Percentiles rank a stretch among this genome's conserved stretches.
These are phyloP conservation scores for Wickerhamiella pararugosa DNA, from an alignment of 1,139 yeast genomes.

Conservation along the genomic window DNA sequence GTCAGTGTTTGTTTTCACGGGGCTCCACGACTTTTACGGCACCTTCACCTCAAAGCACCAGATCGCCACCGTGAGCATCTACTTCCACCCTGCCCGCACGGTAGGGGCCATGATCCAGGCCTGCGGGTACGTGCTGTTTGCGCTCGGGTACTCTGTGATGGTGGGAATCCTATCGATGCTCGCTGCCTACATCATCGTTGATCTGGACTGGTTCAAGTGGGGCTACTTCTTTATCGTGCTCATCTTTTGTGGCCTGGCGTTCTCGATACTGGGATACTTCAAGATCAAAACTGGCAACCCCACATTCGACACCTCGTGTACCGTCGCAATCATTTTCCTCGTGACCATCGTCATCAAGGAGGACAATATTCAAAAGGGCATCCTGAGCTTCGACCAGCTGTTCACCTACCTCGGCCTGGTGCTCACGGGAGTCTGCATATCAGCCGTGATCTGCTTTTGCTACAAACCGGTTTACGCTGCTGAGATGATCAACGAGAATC, in stretches of 20 bases:
- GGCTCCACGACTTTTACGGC: slow-evolving; percentile 44
- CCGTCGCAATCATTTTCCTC: slow-evolving; percentile 57
- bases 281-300: slow-evolving; percentile 54
- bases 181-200: slow-evolving; percentile 34
- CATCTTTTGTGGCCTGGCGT: slow-evolving; percentile 36
- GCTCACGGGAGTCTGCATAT: slow-evolving; percentile 42
- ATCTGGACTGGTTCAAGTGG: slow-evolving; percentile 33
- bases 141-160: slow-evolving; percentile 42
- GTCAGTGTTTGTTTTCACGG: slow-evolving; percentile 59
- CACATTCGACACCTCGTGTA: slow-evolving; percentile 69
- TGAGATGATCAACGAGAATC: slow-evolving; percentile 29
- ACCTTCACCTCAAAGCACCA: slow-evolving; percentile 63
- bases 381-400: slow-evolving; percentile 43
- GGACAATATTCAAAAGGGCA: slow-evolving; percentile 49
- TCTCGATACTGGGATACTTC: slow-evolving; percentile 54
- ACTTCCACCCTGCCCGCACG: slow-evolving; percentile 70
- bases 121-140: slow-evolving; percentile 40
- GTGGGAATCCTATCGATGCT: slow-evolving; percentile 42
- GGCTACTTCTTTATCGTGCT: slow-evolving; percentile 46
- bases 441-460: slow-evolving; percentile 42
- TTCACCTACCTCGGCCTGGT: slow-evolving; percentile 45
- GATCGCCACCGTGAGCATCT: slow-evolving; percentile 70
- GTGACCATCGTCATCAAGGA: slow-evolving; percentile 66
- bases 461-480: slow-evolving; percentile 55
- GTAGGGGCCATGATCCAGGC: slow-evolving; percentile 74